Percentiles rank a stretch among this genome's conserved stretches.
These are phyloP conservation scores for Pleurotus djamor DNA, from an alignment of 768 basidiomycete genomes.

Conservation along the genomic window DNA sequence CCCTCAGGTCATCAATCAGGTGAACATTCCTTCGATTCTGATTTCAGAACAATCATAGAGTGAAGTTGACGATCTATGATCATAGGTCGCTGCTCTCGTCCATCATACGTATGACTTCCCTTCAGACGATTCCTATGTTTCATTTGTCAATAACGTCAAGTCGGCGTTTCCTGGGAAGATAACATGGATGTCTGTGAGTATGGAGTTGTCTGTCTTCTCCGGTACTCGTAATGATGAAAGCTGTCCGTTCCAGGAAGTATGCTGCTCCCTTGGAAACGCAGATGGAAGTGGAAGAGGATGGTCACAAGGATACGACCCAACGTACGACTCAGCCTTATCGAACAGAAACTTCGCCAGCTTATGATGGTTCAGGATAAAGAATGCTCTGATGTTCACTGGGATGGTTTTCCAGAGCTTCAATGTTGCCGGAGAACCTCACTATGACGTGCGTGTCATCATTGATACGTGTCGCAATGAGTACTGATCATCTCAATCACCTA, in stretches of 20 bases:
- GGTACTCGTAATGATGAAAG: neutral
- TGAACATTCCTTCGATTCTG: constrained; percentile 4
- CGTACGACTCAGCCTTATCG: constrained; percentile 14
- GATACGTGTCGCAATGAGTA: no score
- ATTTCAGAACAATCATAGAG: neutral
- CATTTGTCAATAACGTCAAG: constrained; percentile 24
- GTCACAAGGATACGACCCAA: constrained; percentile 33
- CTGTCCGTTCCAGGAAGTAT: constrained; percentile 25
- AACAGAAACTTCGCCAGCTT: neutral
- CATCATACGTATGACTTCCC: constrained; percentile 49
- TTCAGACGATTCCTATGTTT: constrained; percentile 29
- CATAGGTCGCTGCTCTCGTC: constrained; percentile 32
- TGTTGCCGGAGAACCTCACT: constrained; percentile 32
- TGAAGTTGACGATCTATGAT: neutral
- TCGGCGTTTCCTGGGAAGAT: constrained; percentile 23
- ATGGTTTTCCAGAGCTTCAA: constrained; percentile 36
- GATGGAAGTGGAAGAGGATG: constrained; percentile 30
- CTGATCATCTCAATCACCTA: neutral
- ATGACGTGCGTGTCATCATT: constrained; percentile 23
- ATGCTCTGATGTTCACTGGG: constrained; percentile 35
- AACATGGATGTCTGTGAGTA: constrained; percentile 37
- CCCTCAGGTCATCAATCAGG: constrained; percentile 28
- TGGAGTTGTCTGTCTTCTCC: neutral
- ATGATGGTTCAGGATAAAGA: constrained; percentile 23
- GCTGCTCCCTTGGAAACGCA: constrained; percentile 32